A percentile compares a stretch with the other conserved stretches of the same genome.
These are phyloP conservation scores for Diaporthe sp. DNA, from an alignment of 2,329 filamentous ascomycete genomes.

Conservation along the genomic window DNA sequence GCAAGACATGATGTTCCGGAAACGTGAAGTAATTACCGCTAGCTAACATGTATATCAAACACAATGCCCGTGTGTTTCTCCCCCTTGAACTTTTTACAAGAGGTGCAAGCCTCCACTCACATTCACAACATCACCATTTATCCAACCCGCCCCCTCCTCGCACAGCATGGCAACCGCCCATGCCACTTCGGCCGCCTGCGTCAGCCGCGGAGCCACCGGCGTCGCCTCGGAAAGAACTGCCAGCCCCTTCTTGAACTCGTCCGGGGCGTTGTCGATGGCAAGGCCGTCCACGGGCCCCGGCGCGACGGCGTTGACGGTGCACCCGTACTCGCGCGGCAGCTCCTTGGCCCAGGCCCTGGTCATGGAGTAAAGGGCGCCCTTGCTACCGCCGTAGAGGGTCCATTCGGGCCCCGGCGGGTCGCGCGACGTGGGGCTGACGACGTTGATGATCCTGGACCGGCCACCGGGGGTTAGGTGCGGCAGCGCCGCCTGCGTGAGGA, in stretches of 20 bases:
- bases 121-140: constrained; percentile 18
- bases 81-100: neutral
- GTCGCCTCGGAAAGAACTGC: neutral
- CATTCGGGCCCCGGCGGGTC: constrained; percentile 34
- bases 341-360: constrained; percentile 45
- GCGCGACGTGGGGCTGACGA: constrained; percentile 35
- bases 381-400: constrained; percentile 39
- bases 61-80: no score
- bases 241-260: neutral
- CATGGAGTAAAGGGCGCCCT: constrained; percentile 39
- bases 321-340: constrained; percentile 40
- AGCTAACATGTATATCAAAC: neutral
- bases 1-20: neutral
- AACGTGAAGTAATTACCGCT: neutral
- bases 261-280: neutral
- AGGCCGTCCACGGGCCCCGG: constrained; percentile 8
- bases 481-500: constrained; percentile 31
- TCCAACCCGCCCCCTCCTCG: constrained; percentile 23
- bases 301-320: constrained; percentile 24
- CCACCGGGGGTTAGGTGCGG: constrained; percentile 1
- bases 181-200: constrained; percentile 13
- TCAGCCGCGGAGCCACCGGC: neutral
- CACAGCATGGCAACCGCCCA: constrained; percentile 26
- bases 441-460: constrained; percentile 41
- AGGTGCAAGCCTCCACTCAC: constrained; percentile 2